These are phyloP conservation scores for Phytophthora vignae DNA, from an alignment of 352 stramenopile species.

Conservation along the genomic window DNA sequence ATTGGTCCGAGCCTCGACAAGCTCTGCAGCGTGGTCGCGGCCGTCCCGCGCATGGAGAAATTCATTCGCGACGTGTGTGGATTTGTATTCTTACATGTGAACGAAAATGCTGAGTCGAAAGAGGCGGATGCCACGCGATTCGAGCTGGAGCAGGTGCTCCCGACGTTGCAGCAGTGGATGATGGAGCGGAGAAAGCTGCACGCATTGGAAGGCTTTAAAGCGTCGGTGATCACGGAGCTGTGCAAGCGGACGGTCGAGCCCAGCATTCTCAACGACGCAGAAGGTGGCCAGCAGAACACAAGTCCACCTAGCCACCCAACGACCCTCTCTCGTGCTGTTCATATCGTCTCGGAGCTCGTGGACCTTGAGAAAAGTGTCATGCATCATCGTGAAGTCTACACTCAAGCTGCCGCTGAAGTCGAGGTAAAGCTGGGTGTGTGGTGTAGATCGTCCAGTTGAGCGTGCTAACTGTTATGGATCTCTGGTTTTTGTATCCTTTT, in stretches of 20 bases:
- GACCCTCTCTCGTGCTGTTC: constrained; percentile 66
- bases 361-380: constrained; percentile 87
- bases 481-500: not conserved
- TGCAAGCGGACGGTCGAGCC: constrained; percentile 69
- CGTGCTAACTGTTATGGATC: constrained; percentile 4
- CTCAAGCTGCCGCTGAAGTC: constrained; percentile 74
- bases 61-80: constrained; percentile 89
- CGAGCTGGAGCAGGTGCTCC: constrained; percentile 76
- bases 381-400: constrained; percentile 83
- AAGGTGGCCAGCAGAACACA: constrained; percentile 13
- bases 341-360: constrained; percentile 80
- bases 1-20: constrained; percentile 84
- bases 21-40: constrained; percentile 79
- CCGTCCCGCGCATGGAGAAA: constrained; percentile 85
- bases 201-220: constrained; percentile 72
- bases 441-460: not conserved
- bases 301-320: constrained; percentile 35
- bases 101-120: constrained; percentile 36
- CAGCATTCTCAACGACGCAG: constrained; percentile 36
- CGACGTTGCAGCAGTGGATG: constrained; percentile 78
- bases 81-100: constrained; percentile 68
- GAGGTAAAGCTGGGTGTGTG: constrained; percentile 51
- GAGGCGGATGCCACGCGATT: constrained; percentile 37
- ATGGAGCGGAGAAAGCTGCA: constrained; percentile 62
- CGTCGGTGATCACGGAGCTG: constrained; percentile 60